Evolutionary conservation across 805 yeast genomes (phyloP).

Genomic region (Wickerhamiella brachini): DNA sequence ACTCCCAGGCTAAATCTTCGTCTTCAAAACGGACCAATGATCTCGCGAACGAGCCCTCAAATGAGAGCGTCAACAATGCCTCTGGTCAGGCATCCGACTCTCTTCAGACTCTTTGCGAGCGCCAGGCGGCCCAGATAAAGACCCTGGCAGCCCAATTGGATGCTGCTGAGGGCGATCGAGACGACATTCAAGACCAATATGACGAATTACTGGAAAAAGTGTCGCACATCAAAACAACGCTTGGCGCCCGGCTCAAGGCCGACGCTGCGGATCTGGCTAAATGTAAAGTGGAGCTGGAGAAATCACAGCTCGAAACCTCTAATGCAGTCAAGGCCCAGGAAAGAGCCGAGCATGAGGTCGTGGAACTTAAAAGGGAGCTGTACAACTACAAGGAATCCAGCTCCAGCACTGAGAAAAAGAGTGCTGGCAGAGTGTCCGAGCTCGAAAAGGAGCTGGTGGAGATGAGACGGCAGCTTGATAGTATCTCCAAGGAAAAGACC

Average conservation of each 20-base stretch:
- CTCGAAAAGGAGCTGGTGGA: conserved; percentile 16
- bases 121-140: neutral
- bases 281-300: conserved; percentile 18
- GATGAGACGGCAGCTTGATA: conserved; percentile 23
- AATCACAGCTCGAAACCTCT: neutral
- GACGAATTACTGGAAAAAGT: conserved; percentile 26
- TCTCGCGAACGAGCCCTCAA: neutral
- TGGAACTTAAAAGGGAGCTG: neutral
- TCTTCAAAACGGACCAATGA: neutral
- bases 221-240: conserved; percentile 24
- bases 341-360: conserved; percentile 1
- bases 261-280: conserved; percentile 24
- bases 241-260: conserved; percentile 33
- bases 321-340: neutral
- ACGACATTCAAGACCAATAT: conserved; percentile 29
- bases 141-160: conserved; percentile 27
- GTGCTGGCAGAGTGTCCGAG: neutral
- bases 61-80: neutral
- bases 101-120: neutral
- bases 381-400: neutral
- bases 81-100: neutral
- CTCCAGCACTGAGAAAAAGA: neutral
- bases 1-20: too few species aligned
- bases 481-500: conserved; percentile 29
- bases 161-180: conserved; percentile 34